These are phyloP conservation scores for Isabelozyma pseudorhagii DNA, from an alignment of 805 yeast genomes.

Conservation along the genomic window DNA sequence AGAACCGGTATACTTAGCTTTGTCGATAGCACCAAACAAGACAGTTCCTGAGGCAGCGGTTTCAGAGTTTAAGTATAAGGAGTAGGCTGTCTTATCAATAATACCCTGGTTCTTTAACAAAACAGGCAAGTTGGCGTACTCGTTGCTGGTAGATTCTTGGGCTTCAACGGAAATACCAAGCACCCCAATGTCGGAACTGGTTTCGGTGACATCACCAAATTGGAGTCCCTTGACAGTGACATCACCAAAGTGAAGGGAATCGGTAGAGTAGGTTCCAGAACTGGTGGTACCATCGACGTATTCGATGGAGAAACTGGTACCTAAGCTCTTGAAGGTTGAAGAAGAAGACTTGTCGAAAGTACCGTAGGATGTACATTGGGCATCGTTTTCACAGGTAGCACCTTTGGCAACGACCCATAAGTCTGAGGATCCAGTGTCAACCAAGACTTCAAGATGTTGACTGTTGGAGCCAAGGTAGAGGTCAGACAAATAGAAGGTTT, in stretches of 20 bases:
- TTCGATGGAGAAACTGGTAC: constrained; percentile 7
- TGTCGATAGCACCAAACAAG: constrained; percentile 45
- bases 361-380: constrained; percentile 23
- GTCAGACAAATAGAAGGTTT: constrained; percentile 5
- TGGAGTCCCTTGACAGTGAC: constrained; percentile 8
- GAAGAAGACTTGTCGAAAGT: constrained; percentile 33
- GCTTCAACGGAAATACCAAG: constrained; percentile 12
- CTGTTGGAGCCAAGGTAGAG: constrained; percentile 9
- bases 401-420: constrained; percentile 24
- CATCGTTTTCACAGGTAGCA: constrained; percentile 16
- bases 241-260: constrained; percentile 8
- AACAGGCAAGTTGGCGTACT: constrained; percentile 1
- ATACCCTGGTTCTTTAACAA: constrained; percentile 35
- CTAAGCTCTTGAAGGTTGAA: constrained; percentile 23
- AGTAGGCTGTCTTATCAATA: constrained; percentile 40
- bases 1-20: constrained; percentile 35
- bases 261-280: constrained; percentile 14
- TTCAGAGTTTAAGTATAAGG: constrained; percentile 40
- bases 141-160: constrained; percentile 3
- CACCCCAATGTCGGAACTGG: constrained; percentile 11
- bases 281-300: constrained; percentile 13
- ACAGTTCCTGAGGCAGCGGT: constrained; percentile 28
- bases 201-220: constrained; percentile 14
- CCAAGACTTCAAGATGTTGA: constrained; percentile 13
- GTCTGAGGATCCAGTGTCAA: constrained; percentile 26